phyloP scores from a whole-genome alignment of 176 grass and related monocot species.

The Oryza coarctata region DNA sequence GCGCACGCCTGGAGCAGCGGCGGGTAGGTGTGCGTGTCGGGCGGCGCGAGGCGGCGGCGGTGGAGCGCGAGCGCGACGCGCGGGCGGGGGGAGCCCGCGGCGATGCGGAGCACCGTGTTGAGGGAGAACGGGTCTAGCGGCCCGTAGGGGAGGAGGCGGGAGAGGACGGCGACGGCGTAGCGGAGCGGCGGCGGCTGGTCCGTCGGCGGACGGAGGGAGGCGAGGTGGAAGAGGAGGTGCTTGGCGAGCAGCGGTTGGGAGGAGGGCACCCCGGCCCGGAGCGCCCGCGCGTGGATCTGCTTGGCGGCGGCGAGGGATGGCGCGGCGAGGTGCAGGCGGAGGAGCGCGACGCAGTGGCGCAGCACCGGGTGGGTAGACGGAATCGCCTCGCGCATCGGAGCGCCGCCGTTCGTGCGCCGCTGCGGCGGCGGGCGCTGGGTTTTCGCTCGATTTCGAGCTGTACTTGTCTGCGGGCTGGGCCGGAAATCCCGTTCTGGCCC shows the following conservation, averaged over 20 bases:
- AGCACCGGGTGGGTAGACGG: constrained; percentile 42
- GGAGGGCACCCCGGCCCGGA: constrained; percentile 50
- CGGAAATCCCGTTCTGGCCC: neutral
- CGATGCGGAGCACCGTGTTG: constrained; percentile 81
- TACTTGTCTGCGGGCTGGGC: neutral
- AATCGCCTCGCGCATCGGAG: constrained; percentile 36
- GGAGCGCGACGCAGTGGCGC: constrained; percentile 66
- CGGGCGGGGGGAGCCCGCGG: constrained; percentile 50
- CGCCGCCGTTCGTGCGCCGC: neutral
- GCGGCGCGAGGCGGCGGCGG: constrained; percentile 48
- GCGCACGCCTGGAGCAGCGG: constrained; percentile 80
- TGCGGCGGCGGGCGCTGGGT: neutral
- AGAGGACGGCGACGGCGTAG: constrained; percentile 62
- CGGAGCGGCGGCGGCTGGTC: constrained; percentile 31
- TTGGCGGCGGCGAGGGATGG: constrained; percentile 48
- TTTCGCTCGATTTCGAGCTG: neutral
- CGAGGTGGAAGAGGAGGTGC: constrained; percentile 78
- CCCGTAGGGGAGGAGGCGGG: constrained; percentile 31
- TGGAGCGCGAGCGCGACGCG: constrained; percentile 61
- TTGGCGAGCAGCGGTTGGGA: constrained; percentile 69
- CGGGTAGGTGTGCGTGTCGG: constrained; percentile 80
- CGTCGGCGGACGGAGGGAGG: constrained; percentile 44
- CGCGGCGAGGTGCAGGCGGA: constrained; percentile 57
- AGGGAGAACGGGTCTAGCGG: constrained; percentile 53
- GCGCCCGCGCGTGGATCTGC: constrained; percentile 74